A percentile compares a stretch with the other conserved stretches of the same genome.
phyloP scores from a whole-genome alignment of 108 stramenopile species.

The Pseudonitzschia multiseries region DNA sequence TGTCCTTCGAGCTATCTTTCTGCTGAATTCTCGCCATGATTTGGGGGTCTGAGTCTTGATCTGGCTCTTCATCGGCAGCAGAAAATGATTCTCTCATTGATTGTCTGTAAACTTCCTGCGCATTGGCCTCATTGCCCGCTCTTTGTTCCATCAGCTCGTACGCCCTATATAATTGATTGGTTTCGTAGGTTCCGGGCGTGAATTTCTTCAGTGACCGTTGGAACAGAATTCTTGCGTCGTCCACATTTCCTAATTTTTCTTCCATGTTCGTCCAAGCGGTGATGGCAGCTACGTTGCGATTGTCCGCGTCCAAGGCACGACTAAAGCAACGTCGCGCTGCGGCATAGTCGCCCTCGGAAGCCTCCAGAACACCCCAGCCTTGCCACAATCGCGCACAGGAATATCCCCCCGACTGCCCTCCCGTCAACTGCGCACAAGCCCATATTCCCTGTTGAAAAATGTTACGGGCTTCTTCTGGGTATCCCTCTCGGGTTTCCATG shows the following conservation, averaged over 20 bases:
- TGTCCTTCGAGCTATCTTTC: conserved; percentile 10
- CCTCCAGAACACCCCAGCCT: conserved; percentile 89
- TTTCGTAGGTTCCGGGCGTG: conserved; percentile 66
- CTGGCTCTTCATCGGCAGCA: conserved; percentile 25
- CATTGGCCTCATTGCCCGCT: conserved; percentile 52
- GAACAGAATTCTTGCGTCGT: conserved; percentile 70
- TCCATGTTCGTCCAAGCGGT: conserved; percentile 89
- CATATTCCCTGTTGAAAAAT: conserved; percentile 91
- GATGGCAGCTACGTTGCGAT: conserved; percentile 77
- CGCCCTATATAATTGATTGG: conserved; percentile 66
- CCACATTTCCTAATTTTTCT: conserved; percentile 60
- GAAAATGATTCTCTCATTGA: conserved; percentile 69
- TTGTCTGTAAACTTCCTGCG: conserved; percentile 70
- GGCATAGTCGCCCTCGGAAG: conserved; percentile 70
- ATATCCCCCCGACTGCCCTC: conserved; percentile 84
- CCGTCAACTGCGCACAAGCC: conserved; percentile 79
- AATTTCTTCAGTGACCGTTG: conserved; percentile 69
- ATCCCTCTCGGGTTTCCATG: conserved; percentile 78
- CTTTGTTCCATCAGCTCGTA: conserved; percentile 87
- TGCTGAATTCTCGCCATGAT: neutral
- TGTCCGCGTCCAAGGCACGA: conserved; percentile 87
- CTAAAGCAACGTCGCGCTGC: conserved; percentile 84
- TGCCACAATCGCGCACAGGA: conserved; percentile 87
- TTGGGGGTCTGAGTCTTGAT: conserved; percentile 21
- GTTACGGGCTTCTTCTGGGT: conserved; percentile 67